Evolutionary conservation across 805 yeast genomes (phyloP).

Genomic region (Blastobotrys chiropterorum): DNA sequence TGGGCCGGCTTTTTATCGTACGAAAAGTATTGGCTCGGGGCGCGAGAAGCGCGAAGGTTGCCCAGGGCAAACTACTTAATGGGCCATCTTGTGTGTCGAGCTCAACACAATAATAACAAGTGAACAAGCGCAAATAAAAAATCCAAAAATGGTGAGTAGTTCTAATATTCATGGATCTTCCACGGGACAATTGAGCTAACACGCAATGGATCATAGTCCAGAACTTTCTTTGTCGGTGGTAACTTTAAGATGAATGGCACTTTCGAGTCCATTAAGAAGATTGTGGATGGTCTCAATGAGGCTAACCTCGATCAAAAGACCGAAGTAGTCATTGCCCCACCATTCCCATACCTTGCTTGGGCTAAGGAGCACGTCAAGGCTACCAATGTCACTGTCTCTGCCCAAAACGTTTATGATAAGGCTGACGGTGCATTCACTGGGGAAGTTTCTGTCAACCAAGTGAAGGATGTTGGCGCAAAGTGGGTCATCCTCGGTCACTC

Average conservation of each 20-base stretch:
- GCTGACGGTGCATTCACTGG: constrained; percentile 97
- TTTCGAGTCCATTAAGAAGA: constrained; percentile 72
- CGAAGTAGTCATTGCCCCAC: constrained; percentile 95
- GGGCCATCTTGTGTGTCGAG: no score
- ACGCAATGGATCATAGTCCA: constrained; percentile 49
- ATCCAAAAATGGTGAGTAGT: constrained; percentile 6
- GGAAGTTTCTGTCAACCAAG: constrained; percentile 82
- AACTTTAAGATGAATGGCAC: constrained; percentile 99
- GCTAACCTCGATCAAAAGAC: constrained; percentile 70
- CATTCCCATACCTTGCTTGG: constrained; percentile 82
- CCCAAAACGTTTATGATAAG: constrained; percentile 86
- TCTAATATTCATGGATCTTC: not conserved
- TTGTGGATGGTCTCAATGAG: constrained; percentile 75
- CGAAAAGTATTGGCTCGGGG: not conserved
- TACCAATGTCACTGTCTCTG: constrained; percentile 71
- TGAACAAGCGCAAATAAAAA: not conserved
- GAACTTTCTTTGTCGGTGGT: constrained; percentile 96
- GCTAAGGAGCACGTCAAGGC: constrained; percentile 64
- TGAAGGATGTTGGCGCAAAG: constrained; percentile 84
- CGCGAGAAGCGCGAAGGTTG: not conserved
- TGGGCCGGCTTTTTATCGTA: not conserved
- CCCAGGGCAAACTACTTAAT: not conserved
- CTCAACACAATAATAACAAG: not conserved
- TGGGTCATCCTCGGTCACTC: constrained; percentile 98
- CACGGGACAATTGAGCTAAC: not conserved